Base-by-base conservation (phyloP, 148 eudicot species). In the Suaeda aralocaspica region DNA sequence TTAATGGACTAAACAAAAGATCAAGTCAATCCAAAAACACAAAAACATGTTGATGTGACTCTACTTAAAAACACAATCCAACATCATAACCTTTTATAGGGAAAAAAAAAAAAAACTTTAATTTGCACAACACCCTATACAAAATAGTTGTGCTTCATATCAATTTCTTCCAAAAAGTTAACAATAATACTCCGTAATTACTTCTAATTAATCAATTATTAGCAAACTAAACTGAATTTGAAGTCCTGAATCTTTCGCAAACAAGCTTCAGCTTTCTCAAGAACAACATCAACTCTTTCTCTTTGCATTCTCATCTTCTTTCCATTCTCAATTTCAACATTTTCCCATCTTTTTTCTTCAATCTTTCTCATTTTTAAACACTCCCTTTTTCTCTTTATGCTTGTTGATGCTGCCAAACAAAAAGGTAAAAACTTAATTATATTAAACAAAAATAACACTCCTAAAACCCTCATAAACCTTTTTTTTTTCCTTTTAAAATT, bases 241-340 rank as follows among this genome's bases (percentile, higher is more conserved):
- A 83, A 72, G 6, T 79, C 81, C 21, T 81, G 80, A 77, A 85
- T 85, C 73, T 85, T 85, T 9, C 66, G 74, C 59, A 85, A 68
- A 78, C 89, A 85, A 52, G 83, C 83, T 45, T 77, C 79, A 73
- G 87, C 89, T 65, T 66, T 85, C 58, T 81, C 78, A 34, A 85
- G 73, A 15, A 55, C 86, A 28, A 74, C 76, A 74, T 85, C 89
- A 12, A 85, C 86, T 44, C 87, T 79, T 33, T 81, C 84, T n/a
- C 62, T 72, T 12, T 59, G 34, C 50, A 30, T 66, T 16, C 36
- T 44, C 60, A 31, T 21, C 74, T 2, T 49, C 51, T 44, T 80
- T 24, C 29, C 30, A n/a, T 33, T 21, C 13, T 44, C 72, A 64
- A 14, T 61, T 60, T 52, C 31, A 26, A 36, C 60, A 8, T 41